Base-by-base conservation (phyloP, 208 protist genomes). In the Leishmania tropica region DNA sequence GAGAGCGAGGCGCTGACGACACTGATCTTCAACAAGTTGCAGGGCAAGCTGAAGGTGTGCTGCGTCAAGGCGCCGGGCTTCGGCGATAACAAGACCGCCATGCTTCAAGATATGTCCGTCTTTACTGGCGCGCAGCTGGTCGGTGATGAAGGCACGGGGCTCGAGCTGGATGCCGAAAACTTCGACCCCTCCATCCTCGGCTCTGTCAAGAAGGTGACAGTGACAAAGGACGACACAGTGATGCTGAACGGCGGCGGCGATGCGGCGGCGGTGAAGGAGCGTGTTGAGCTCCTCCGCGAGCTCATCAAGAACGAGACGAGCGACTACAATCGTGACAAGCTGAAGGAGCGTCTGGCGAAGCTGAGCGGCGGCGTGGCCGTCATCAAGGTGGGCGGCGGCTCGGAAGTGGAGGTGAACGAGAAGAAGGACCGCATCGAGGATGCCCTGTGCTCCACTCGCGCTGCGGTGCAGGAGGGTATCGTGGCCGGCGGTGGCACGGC, bases 351-450 rank as follows among this genome's bases (percentile, higher is more conserved):
- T 77, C 93, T 99, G 47, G 99, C 99, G 74, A 99, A 99, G 88
- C 96, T 99, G 37, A 89, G 88, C 45, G 98, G 99, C 76, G 99
- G 99, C 79, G 98, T 99, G 53, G 99, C 98, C 37, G 95, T 99
- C 45, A 97, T 99, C 89, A 98, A 98, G 82, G 96, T 99, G 76
- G 99, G 99, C 62, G 99, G 99, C 76, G 95, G 93, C 31, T 98
- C 95, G 24, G 99, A 99, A 88, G 98, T 99, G 42, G 99, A 99
- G 94, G 99, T 99, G 24, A 92, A 92, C 85, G 99, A 99, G 95
- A 99, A 99, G 95, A 99, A 99, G 92, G 99, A 99, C 93, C 94
- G 99, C 77, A 94, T 99, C 24, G 96, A 94, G 17, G 99, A 99
- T 88, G 99, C 99, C 11, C 94, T 99, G n/a, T 99, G 99, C 90